Evolutionary conservation across 805 yeast genomes (phyloP).

Genomic region (Candida multigemmis): DNA sequence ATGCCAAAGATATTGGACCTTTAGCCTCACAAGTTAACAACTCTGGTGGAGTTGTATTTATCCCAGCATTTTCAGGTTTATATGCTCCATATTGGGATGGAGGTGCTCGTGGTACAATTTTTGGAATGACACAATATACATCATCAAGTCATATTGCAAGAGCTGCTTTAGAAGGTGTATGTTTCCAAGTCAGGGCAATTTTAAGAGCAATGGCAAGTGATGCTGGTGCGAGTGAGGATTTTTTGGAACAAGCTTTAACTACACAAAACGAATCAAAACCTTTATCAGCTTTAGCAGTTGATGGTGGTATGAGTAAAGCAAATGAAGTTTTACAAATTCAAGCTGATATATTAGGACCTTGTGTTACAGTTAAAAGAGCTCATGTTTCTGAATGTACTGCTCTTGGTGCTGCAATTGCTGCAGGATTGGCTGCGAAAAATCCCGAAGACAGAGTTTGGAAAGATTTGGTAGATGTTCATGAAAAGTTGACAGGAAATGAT

Average conservation of each 20-base stretch:
- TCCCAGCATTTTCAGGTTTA: slow-evolving; percentile 89
- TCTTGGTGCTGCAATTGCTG: slow-evolving; percentile 93
- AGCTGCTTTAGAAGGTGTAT: slow-evolving; percentile 92
- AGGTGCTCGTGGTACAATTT: slow-evolving; percentile 84
- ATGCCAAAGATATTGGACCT: slow-evolving; percentile 84
- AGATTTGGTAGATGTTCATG: slow-evolving; percentile 58
- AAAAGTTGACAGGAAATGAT: slow-evolving; percentile 22
- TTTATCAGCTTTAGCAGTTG: slow-evolving; percentile 61
- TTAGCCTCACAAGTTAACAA: slow-evolving; percentile 73
- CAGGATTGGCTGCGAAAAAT: slow-evolving; percentile 57
- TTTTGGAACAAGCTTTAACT: slow-evolving; percentile 42
- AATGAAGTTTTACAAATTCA: slow-evolving; percentile 91
- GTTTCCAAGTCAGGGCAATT: slow-evolving; percentile 88
- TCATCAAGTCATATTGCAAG: slow-evolving; percentile 86
- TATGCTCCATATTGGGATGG: slow-evolving; percentile 97
- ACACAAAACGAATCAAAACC: slow-evolving; percentile 37
- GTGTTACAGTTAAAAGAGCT: slow-evolving; percentile 74
- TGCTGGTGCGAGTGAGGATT: slow-evolving; percentile 55
- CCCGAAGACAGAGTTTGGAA: slow-evolving; percentile 60
- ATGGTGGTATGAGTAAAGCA: slow-evolving; percentile 93
- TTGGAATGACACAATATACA: slow-evolving; percentile 91
- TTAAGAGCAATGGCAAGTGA: slow-evolving; percentile 84
- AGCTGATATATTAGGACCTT: slow-evolving; percentile 84
- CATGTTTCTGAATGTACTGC: slow-evolving; percentile 87
- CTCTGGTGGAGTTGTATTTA: slow-evolving; percentile 88